Evolutionary conservation across 2,329 filamentous ascomycete species (phyloP).

Genomic region (Monosporascus sp.): DNA sequence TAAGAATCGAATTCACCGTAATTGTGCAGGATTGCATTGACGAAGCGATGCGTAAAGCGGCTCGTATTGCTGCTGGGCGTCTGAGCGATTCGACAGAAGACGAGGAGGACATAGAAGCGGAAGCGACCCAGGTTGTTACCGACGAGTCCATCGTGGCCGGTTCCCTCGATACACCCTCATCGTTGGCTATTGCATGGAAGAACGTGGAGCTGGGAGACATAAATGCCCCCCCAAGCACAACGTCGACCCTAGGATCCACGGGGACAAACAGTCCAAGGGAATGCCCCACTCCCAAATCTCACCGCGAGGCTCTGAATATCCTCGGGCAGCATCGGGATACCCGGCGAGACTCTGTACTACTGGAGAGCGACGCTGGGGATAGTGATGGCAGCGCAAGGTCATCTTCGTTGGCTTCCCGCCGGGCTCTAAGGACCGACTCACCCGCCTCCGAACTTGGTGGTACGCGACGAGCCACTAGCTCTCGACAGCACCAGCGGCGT

Average conservation of each 20-base stretch:
- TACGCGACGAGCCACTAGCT: slow-evolving; percentile 69
- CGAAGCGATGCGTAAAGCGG: slow-evolving; percentile 83
- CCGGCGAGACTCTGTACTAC: slow-evolving; percentile 70
- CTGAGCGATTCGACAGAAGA: slow-evolving; percentile 70
- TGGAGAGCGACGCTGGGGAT: slow-evolving; percentile 78
- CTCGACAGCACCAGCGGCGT: slow-evolving; percentile 76
- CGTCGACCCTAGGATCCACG: slow-evolving; percentile 67
- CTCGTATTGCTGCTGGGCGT: slow-evolving; percentile 78
- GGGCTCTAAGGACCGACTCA: slow-evolving; percentile 72
- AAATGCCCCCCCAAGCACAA: slow-evolving; percentile 35
- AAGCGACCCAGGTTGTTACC: slow-evolving; percentile 31
- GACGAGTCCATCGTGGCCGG: slow-evolving; percentile 52
- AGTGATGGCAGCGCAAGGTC: slow-evolving; percentile 88
- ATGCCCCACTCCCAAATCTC: slow-evolving; percentile 84
- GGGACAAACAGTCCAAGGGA: slow-evolving; percentile 86
- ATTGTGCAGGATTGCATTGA: slow-evolving; percentile 95
- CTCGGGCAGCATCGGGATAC: slow-evolving; percentile 56
- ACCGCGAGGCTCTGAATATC: slow-evolving; percentile 54
- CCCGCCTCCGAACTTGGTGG: slow-evolving; percentile 81
- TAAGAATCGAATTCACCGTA: slow-evolving; percentile 87
- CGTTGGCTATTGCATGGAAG: slow-evolving; percentile 49
- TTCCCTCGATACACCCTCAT: slow-evolving; percentile 54
- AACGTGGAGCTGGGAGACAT: slow-evolving; percentile 36
- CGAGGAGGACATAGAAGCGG: slow-evolving; percentile 41
- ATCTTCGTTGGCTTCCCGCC: slow-evolving; percentile 64